Percentiles rank a stretch among this genome's conserved stretches.
Evolutionary conservation across 257 asterid genomes (phyloP).

Genomic region (Paulownia fortunei): DNA sequence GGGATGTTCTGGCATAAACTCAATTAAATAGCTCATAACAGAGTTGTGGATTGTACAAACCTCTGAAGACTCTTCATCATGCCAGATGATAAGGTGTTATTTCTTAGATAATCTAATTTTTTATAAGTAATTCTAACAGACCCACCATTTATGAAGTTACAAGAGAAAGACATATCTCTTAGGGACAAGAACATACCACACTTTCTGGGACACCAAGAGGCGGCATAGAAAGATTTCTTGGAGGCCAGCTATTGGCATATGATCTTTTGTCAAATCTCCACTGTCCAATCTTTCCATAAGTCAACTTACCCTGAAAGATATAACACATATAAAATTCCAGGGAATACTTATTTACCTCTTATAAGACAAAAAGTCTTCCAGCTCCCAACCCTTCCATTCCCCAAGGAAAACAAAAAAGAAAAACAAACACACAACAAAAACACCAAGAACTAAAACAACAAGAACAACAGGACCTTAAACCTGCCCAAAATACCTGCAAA

Average conservation of each 20-base stretch:
- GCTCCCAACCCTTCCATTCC: background rate
- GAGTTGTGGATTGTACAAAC: constrained; percentile 16
- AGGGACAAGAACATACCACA: constrained; percentile 61
- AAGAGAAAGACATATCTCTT: background rate
- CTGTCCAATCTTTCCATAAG: constrained; percentile 71
- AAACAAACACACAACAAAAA: background rate
- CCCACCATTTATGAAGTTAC: constrained; percentile 20
- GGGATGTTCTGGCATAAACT: background rate
- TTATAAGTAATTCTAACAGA: no score
- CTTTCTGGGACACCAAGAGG: constrained; percentile 96
- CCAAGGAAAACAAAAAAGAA: no score
- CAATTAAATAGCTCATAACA: background rate
- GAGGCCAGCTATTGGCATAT: constrained; percentile 54
- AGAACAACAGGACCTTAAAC: background rate
- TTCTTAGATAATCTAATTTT: no score
- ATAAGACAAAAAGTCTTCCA: background rate
- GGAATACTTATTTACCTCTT: no score
- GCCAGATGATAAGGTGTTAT: background rate
- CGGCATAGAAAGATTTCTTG: constrained; percentile 78
- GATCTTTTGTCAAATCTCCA: constrained; percentile 91
- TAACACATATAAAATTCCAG: background rate
- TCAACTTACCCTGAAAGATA: constrained; percentile 58
- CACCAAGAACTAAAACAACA: no score
- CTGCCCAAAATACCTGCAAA: constrained; percentile 59
- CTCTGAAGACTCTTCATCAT: background rate